Conservation (phyloP, 257 asterid genomes). For the Coffea eugenioides region DNA sequence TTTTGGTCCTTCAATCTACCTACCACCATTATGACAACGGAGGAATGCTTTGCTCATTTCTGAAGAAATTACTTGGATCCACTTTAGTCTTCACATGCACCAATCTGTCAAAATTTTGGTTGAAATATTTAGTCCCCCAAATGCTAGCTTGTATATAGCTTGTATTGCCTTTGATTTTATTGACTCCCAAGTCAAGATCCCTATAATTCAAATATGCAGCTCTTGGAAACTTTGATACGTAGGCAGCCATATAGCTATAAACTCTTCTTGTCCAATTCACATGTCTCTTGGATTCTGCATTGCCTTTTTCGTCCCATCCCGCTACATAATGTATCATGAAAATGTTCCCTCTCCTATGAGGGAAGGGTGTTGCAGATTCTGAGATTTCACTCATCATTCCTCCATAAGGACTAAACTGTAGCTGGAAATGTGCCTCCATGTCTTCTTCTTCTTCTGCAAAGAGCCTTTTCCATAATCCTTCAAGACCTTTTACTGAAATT, state of each 20-base stretch:
- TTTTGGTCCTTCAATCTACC: no score
- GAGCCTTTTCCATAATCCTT: slow-evolving; percentile 35
- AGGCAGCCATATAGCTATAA: neutral
- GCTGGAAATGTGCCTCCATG: neutral
- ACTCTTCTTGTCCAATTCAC: neutral
- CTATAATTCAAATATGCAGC: neutral
- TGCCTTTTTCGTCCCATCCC: neutral
- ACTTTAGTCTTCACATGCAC: neutral
- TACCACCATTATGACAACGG: no score
- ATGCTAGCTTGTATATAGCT: neutral
- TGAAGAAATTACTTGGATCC: slow-evolving; percentile 1
- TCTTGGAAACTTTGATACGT: slow-evolving; percentile 2
- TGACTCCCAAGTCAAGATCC: neutral
- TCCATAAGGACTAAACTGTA: slow-evolving; percentile 1
- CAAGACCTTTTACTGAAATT: slow-evolving; percentile 28
- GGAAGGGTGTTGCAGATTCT: neutral
- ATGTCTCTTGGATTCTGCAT: neutral
- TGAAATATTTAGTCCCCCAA: neutral
- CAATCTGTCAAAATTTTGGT: neutral
- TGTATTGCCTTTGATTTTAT: neutral
- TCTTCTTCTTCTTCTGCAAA: slow-evolving; percentile 23
- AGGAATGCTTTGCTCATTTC: slow-evolving; percentile 6
- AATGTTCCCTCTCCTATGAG: neutral
- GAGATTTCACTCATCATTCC: neutral
- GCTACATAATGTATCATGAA: neutral